phyloP scores from a whole-genome alignment of 2,329 filamentous ascomycete species.

The Colletotrichum sp. region DNA sequence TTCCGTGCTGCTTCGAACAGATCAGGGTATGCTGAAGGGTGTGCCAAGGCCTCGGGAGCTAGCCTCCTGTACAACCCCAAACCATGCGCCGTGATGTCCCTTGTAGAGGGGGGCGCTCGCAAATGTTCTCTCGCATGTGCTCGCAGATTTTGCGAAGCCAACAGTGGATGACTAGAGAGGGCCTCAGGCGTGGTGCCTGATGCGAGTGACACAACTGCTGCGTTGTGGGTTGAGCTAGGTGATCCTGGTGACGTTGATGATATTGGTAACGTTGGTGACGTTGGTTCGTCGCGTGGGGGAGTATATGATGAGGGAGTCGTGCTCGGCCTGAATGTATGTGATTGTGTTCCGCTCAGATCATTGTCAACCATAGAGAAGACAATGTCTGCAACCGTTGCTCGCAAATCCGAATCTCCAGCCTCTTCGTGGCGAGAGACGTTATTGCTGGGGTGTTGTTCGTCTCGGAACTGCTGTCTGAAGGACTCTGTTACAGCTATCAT shows the following conservation, averaged over 20 bases:
- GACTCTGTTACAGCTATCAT: constrained; percentile 16
- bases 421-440: neutral
- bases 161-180: neutral
- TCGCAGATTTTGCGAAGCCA: neutral
- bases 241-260: neutral
- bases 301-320: neutral
- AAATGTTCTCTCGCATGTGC: neutral
- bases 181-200: neutral
- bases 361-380: neutral
- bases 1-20: neutral
- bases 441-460: neutral
- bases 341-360: neutral
- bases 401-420: neutral
- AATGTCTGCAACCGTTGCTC: neutral
- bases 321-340: neutral
- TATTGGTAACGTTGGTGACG: neutral
- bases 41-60: neutral
- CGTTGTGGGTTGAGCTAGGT: neutral
- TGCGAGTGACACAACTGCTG: neutral
- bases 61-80: neutral
- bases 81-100: too few species aligned
- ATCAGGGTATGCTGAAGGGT: neutral
- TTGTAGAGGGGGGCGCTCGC: neutral
- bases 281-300: neutral
- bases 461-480: constrained; percentile 2